Evolutionary conservation across 2,329 filamentous ascomycete species (phyloP), one percentile per base, ranked within the genome.

Genomic region (Malbranchea zuffiana): DNA sequence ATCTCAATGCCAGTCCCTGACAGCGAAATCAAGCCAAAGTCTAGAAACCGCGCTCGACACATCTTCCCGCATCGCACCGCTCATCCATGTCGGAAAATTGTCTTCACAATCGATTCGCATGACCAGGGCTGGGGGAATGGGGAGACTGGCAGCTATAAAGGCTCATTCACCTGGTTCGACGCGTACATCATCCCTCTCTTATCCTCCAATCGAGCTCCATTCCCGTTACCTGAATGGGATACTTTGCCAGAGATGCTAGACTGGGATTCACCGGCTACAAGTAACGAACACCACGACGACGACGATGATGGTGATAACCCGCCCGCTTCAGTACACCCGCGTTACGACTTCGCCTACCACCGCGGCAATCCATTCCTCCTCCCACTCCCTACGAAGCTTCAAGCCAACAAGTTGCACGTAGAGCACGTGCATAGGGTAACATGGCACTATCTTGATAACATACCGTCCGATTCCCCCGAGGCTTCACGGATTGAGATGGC

Each of bases 151-250:
- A 7, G 23, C 23, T 61, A 57, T 38, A 28, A 48, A 4, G 47
- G 45, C 15, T 59, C 59, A 8, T 59, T 43, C 39, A 59, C 59
- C 13, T 62, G 60, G 60, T 62, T 62, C 39, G 57, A 62, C 30
- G 47, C 47, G 1, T 56, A 60, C 35, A 41, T 59, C 4, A 48
- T 58, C 12, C 36, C 36, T 19, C 30, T n/a, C n/a, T n/a, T n/a
- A n/a, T n/a, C n/a, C n/a, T n/a, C n/a, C n/a, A n/a, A n/a, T n/a
- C n/a, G n/a, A n/a, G n/a, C n/a, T n/a, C n/a, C n/a, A n/a, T n/a
- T n/a, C n/a, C n/a, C n/a, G n/a, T n/a, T n/a, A n/a, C n/a, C n/a
- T n/a, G n/a, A n/a, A n/a, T n/a, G n/a, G n/a, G n/a, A n/a, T n/a
- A n/a, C n/a, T n/a, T n/a, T n/a, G n/a, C n/a, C n/a, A n/a, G n/a